These are phyloP conservation scores for Galerina marginata DNA, from an alignment of 768 basidiomycete genomes.

Conservation along the genomic window DNA sequence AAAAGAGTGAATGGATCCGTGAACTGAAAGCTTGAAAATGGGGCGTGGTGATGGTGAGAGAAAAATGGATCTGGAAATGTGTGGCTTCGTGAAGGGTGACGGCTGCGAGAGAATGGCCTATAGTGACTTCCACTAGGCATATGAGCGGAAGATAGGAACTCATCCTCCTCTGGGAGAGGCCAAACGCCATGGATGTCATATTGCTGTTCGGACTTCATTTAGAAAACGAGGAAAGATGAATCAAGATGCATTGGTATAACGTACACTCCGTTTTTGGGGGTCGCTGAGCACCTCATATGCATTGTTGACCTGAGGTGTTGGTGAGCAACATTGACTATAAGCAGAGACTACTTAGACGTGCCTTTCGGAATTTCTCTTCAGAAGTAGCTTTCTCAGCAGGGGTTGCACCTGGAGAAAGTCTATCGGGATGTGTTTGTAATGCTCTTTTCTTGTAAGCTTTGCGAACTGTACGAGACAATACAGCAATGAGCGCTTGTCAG, in stretches of 20 bases:
- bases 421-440: conserved; percentile 77
- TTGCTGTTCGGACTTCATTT: conserved; percentile 38
- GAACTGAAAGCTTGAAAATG: conserved; percentile 51
- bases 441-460: conserved; percentile 81
- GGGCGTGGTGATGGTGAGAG: conserved; percentile 28
- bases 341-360: conserved; percentile 14
- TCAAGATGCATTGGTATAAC: conserved; percentile 15
- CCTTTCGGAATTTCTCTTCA: conserved; percentile 60
- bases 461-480: conserved; percentile 53
- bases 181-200: conserved; percentile 78
- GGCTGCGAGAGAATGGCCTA: conserved; percentile 28
- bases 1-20: conserved; percentile 81
- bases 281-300: conserved; percentile 80
- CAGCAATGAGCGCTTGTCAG: conserved; percentile 7
- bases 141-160: conserved; percentile 19
- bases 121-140: conserved; percentile 28
- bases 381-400: conserved; percentile 60
- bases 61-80: conserved; percentile 52
- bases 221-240: conserved; percentile 4
- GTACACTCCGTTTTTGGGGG: conserved; percentile 58
- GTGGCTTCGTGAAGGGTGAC: conserved; percentile 29
- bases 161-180: conserved; percentile 62
- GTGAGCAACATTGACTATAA: conserved; percentile 11
- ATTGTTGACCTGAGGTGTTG: conserved; percentile 61
- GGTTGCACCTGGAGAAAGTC: conserved; percentile 61